Evolutionary conservation across 1,284 basidiomycete genomes (phyloP).

Genomic region (Agroathelia rolfsii): DNA sequence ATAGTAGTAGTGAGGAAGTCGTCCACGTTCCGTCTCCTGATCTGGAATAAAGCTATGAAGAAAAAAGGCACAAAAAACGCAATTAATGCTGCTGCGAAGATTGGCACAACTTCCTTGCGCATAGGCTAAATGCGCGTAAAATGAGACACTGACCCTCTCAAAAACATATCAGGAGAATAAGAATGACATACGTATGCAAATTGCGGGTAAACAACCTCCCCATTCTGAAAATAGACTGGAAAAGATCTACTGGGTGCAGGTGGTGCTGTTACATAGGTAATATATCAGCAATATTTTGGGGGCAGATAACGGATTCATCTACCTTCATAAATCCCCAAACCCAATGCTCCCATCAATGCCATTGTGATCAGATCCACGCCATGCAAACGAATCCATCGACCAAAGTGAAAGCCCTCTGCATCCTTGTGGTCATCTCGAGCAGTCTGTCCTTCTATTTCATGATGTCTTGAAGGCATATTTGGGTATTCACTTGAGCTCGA

Average conservation of each 20-base stretch:
- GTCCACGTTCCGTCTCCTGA: constrained; percentile 33
- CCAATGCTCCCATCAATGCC: constrained; percentile 34
- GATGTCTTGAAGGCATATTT: too few species aligned
- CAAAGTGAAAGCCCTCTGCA: constrained; percentile 28
- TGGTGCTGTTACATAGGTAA: constrained; percentile 19
- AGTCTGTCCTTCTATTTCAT: too few species aligned
- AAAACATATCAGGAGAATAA: too few species aligned
- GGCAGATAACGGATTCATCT: constrained; percentile 18
- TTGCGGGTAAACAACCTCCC: constrained; percentile 27
- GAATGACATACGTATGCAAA: too few species aligned
- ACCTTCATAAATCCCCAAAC: constrained; percentile 40
- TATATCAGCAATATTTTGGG: too few species aligned
- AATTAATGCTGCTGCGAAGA: constrained; percentile 40
- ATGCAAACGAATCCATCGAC: constrained; percentile 31
- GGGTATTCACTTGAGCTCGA: too few species aligned
- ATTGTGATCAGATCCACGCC: constrained; percentile 37
- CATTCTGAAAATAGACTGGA: constrained; percentile 28
- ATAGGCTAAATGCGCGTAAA: too few species aligned
- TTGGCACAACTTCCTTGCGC: constrained; percentile 42
- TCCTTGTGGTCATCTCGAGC: too few species aligned
- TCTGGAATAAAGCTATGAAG: constrained; percentile 39
- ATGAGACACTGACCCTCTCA: too few species aligned
- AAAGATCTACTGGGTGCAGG: constrained; percentile 31
- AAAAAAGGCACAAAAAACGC: constrained; percentile 45
- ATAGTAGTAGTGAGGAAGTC: constrained; percentile 40